Conservation (phyloP, 371 early-diverging fungal species). For the Syncephalastrum monosporum region DNA sequence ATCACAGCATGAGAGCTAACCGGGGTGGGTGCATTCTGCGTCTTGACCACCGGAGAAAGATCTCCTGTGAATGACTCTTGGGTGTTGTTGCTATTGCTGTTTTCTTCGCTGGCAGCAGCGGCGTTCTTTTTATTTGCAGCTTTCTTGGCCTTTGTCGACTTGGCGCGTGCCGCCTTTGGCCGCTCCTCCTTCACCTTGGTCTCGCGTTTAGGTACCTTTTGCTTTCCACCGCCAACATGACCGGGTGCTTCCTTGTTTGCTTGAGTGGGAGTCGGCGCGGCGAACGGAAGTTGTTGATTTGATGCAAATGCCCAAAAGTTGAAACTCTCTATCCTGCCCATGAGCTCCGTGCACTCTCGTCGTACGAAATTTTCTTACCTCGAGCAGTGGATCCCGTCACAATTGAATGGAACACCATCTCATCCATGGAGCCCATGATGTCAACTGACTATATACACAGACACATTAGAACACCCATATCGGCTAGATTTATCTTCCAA, state of each 20-base stretch:
- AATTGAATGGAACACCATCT: slow-evolving; percentile 5
- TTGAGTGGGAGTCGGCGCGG: no score
- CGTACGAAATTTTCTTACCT: slow-evolving; percentile 1
- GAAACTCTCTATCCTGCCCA: slow-evolving; percentile 5
- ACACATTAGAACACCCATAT: background rate
- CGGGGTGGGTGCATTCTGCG: slow-evolving; percentile 3
- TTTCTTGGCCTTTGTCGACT: slow-evolving; percentile 10
- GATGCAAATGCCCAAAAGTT: slow-evolving; percentile 6
- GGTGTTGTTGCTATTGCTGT: background rate
- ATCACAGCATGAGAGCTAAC: no score
- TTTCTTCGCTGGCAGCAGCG: background rate
- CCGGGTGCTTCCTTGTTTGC: background rate
- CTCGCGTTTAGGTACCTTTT: slow-evolving; percentile 8
- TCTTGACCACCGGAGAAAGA: slow-evolving; percentile 17
- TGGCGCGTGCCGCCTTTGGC: slow-evolving; percentile 11
- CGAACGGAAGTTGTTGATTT: background rate
- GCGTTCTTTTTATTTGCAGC: slow-evolving; percentile 8
- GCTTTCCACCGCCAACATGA: slow-evolving; percentile 8
- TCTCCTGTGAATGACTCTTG: slow-evolving; percentile 7
- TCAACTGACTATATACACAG: slow-evolving; percentile 1
- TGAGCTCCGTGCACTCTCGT: background rate
- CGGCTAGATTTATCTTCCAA: background rate
- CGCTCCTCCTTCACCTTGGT: slow-evolving; percentile 10
- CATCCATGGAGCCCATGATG: slow-evolving; percentile 7
- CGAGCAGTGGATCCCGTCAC: background rate